Evolutionary conservation across 2,329 filamentous ascomycete genomes (phyloP).

Genomic region (Bretziella fagacearum): DNA sequence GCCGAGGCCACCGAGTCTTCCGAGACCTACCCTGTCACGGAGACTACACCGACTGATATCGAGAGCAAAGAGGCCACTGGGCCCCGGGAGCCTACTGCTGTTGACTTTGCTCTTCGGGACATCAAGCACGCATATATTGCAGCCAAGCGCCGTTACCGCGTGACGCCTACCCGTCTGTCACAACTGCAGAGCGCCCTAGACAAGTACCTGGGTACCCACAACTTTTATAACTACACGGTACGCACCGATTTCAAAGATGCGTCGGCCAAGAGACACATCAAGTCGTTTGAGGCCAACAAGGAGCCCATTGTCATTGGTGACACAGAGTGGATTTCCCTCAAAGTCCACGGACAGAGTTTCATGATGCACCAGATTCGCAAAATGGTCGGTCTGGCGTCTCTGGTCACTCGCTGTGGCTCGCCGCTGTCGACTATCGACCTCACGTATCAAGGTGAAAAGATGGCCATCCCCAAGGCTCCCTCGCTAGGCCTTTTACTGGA

Average conservation of each 20-base stretch:
- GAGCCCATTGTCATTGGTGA: slow-evolving; percentile 70
- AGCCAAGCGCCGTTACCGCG: slow-evolving; percentile 73
- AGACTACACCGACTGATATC: slow-evolving; percentile 6
- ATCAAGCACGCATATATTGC: slow-evolving; percentile 63
- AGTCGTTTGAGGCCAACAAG: slow-evolving; percentile 66
- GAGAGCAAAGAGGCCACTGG: slow-evolving; percentile 15
- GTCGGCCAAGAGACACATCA: slow-evolving; percentile 79
- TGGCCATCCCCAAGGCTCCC: slow-evolving; percentile 87
- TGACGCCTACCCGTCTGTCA: slow-evolving; percentile 51
- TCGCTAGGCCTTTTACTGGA: slow-evolving; percentile 78
- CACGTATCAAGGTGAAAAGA: slow-evolving; percentile 53
- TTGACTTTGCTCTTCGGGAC: slow-evolving; percentile 50
- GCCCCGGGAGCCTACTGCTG: slow-evolving; percentile 25
- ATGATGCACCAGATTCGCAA: slow-evolving; percentile 99
- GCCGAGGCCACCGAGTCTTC: slow-evolving; percentile 16
- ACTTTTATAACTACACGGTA: slow-evolving; percentile 97
- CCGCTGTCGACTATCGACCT: slow-evolving; percentile 52
- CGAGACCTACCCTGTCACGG: no score
- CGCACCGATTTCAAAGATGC: slow-evolving; percentile 69
- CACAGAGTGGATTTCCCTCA: slow-evolving; percentile 88
- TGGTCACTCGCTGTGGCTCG: slow-evolving; percentile 73
- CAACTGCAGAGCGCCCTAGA: slow-evolving; percentile 60
- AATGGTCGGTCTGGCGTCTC: slow-evolving; percentile 86
- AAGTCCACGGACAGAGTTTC: slow-evolving; percentile 94
- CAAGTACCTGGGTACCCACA: slow-evolving; percentile 66